Conservation (phyloP, 169 alveolate species). For the Plasmodium berghei region DNA sequence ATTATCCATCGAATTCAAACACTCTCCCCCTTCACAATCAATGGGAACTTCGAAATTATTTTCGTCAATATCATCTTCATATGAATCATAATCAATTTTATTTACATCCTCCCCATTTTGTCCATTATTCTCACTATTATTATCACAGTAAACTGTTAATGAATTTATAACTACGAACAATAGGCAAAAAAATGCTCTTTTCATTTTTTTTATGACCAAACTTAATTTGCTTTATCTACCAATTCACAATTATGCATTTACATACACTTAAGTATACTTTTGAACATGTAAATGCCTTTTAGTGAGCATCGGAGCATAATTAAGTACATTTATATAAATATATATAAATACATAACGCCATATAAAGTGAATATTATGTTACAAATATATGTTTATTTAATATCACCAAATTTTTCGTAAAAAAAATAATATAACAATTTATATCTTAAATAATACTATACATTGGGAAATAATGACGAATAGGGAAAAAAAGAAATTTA, state of each 20-base stretch:
- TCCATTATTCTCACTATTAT: background rate
- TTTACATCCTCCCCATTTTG: background rate
- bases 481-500: too few species aligned
- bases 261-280: background rate
- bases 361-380: background rate
- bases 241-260: slow-evolving; percentile 4
- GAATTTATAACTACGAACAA: slow-evolving; percentile 24
- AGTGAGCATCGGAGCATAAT: too few species aligned
- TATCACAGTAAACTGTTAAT: slow-evolving; percentile 32
- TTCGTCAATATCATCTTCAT: slow-evolving; percentile 40
- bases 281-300: background rate
- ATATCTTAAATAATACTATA: background rate
- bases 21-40: slow-evolving; percentile 41
- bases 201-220: slow-evolving; percentile 30
- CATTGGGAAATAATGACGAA: too few species aligned
- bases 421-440: slow-evolving; percentile 18
- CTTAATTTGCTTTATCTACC: slow-evolving; percentile 1
- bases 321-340: slow-evolving; percentile 6
- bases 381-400: too few species aligned
- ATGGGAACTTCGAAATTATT: slow-evolving; percentile 61
- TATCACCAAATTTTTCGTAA: background rate
- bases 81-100: slow-evolving; percentile 15
- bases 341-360: slow-evolving; percentile 15
- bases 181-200: slow-evolving; percentile 36
- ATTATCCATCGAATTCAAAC: slow-evolving; percentile 44